Evolutionary conservation across 1,139 yeast species (phyloP), one percentile per base, ranked within the genome.

Genomic region (Candida sp.): DNA sequence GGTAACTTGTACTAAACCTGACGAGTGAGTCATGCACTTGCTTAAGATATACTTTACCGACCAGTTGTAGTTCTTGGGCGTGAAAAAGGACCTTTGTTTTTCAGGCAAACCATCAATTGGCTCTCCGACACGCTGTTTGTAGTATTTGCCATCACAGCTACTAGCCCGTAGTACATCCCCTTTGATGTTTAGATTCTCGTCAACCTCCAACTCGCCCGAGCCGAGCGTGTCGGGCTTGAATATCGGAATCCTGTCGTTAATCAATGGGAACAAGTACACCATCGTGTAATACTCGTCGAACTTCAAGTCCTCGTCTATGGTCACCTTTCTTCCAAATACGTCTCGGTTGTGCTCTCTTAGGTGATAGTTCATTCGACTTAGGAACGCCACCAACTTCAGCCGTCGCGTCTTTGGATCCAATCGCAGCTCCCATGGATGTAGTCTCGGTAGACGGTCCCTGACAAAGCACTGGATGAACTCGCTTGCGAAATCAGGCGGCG

Each of bases 221-320:
- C 68, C 67, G 35, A 68, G 53, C 6, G 64, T 49, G 3, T 54
- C 48, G 0, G 64, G 64, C 12, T 58, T 38, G 43, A 70, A 68
- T 42, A 60, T 60, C 3, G 50, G 50, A 5, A 59, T 22, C 9
- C 41, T 40, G 3, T 51, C 53, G 41, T 60, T 59, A 0, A 69
- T 66, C 7, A 64, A 50, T 1, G 75, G 75, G 44, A 61, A 67
- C 12, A 68, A 49, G 54, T 70, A 70, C 12, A 67, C 51, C 51
- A 69, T 49, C 4, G 67, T 57, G 35, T 48, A 58, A 46, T 62
- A 57, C 44, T 65, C 70, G 38, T 67, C 66, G 26, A 69, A 55
- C 27, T 22, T 35, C 11, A 68, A 42, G 5, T 46, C 47, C 9
- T 56, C 54, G 5, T 57, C 49, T 8, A 65, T 47, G 0, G 52